Base-by-base conservation (phyloP, 169 alveolate species). In the Babesia gibsoni region DNA sequence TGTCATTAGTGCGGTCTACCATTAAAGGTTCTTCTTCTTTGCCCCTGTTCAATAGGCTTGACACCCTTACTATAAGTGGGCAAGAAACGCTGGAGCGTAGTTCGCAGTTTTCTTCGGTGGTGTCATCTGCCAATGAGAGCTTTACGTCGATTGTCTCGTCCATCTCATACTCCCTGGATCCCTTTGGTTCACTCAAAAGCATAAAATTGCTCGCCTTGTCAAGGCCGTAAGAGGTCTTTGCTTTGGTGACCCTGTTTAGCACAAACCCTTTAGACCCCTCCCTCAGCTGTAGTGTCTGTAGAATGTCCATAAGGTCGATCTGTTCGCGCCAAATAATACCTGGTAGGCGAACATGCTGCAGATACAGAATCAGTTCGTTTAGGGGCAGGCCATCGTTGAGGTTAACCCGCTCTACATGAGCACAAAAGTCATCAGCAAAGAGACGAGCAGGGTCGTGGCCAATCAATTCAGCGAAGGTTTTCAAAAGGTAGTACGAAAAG, bases 241-340 rank as follows among this genome's bases (percentile, higher is more conserved):
- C 2, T 2, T 33, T 43, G n/a, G 14, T n/a, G 9, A n/a, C 32
- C 14, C 6, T 10, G 41, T 27, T 23, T 27, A 5, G 29, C 32
- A 29, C 33, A 23, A 61, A 61, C 8, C n/a, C 20, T 25, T 43
- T 58, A 27, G 59, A 8, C 27, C 46, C 72, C 22, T 27, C 20
- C 22, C 52, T 72, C 27, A 66, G 56, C 30, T 22, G 37, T 16
- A 45, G 49, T 12, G 14, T 56, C n/a, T 39, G 53, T 4, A 73
- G 39, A 22, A 73, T 32, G 18, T 52, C 27, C 57, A 73, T 73
- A 32, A 73, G 78, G 23, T 64, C 70, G 27, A 58, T 46, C 29
- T 73, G 84, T 14, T 73, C 84, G 16, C 37, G 43, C 84, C 84
- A 73, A 8, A 56, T 23, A 16, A 73, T 39, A 10, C 86, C 86